These are phyloP conservation scores for Malus sieversii DNA, from an alignment of 306 rosid species.

Conservation along the genomic window DNA sequence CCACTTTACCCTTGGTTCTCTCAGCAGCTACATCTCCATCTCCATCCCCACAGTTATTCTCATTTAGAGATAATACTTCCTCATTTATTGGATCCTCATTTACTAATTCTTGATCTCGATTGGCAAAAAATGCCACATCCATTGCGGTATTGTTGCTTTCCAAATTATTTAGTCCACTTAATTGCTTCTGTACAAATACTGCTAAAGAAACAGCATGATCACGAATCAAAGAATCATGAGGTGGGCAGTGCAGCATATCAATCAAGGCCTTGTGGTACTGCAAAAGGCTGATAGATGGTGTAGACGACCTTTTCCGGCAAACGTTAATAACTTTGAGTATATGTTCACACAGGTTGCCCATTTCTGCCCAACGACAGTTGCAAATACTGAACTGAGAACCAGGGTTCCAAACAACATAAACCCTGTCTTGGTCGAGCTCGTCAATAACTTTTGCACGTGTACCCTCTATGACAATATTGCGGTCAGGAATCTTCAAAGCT, in stretches of 20 bases:
- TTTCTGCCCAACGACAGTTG: constrained; percentile 71
- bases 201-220: constrained; percentile 79
- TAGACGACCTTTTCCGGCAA: constrained; percentile 28
- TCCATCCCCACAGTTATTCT: constrained; percentile 25
- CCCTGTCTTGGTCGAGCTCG: constrained; percentile 40
- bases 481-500: constrained; percentile 60
- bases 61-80: not conserved
- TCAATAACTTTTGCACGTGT: constrained; percentile 52
- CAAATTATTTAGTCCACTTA: constrained; percentile 31
- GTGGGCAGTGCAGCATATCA: constrained; percentile 61
- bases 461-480: constrained; percentile 53
- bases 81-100: constrained; percentile 3
- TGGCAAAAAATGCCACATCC: constrained; percentile 19
- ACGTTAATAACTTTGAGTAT: constrained; percentile 51
- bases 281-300: constrained; percentile 53
- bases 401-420: constrained; percentile 58
- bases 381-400: constrained; percentile 72
- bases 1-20: not conserved
- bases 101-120: constrained; percentile 4
- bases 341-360: constrained; percentile 81
- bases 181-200: constrained; percentile 60
- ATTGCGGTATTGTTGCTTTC: constrained; percentile 27
- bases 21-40: constrained; percentile 13
- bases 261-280: constrained; percentile 62
- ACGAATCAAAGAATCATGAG: constrained; percentile 69